Conservation (phyloP, 768 basidiomycete species). For the Suillus occidentalis region DNA sequence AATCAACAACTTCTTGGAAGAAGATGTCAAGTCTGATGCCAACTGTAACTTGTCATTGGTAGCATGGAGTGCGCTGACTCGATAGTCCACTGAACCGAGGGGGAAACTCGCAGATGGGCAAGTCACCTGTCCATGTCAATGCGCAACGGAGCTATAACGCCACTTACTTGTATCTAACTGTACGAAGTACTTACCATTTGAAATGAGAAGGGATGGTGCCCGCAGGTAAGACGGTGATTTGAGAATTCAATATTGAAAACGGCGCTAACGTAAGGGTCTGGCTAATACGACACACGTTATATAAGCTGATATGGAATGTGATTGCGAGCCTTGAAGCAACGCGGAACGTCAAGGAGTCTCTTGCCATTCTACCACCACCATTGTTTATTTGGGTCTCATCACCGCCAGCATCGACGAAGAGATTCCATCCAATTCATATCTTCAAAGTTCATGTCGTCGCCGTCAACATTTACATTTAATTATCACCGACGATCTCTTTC, state of each 20-base stretch:
- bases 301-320: background rate
- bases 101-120: background rate
- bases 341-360: constrained; percentile 6
- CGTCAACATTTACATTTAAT: constrained; percentile 29
- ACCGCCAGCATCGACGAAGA: constrained; percentile 16
- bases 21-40: background rate
- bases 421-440: background rate
- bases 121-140: background rate
- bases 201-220: background rate
- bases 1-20: background rate
- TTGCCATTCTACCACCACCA: constrained; percentile 2
- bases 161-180: background rate
- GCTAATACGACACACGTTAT: background rate
- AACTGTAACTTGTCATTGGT: background rate
- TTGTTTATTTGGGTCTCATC: constrained; percentile 23
- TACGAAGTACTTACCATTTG: background rate
- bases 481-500: constrained; percentile 59
- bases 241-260: background rate
- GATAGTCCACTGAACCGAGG: background rate
- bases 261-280: background rate
- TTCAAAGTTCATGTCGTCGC: constrained; percentile 34
- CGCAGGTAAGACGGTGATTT: background rate
- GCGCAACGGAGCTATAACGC: background rate
- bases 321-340: constrained; percentile 1
- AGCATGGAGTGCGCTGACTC: background rate